Percentiles rank a stretch among this genome's conserved stretches.
These are phyloP conservation scores for Umbilicaria muhlenbergii DNA, from an alignment of 495 filamentous ascomycete species.

Conservation along the genomic window DNA sequence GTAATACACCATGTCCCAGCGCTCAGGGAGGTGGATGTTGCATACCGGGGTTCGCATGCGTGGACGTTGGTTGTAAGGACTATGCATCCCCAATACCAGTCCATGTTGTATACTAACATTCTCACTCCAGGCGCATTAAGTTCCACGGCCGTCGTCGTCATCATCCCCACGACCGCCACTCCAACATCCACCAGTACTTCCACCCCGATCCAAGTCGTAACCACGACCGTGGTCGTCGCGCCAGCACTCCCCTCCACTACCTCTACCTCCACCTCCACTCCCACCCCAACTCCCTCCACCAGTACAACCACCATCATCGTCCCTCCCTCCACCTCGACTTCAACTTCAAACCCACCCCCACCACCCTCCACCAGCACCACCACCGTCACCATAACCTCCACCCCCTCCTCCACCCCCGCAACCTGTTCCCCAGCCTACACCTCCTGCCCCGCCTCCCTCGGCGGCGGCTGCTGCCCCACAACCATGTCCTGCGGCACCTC, in stretches of 20 bases:
- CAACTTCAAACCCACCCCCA: constrained; percentile 12
- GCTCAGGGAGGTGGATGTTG: constrained; percentile 76
- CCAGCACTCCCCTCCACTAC: constrained; percentile 24
- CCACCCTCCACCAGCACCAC: constrained; percentile 19
- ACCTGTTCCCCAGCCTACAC: constrained; percentile 44
- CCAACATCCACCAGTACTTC: constrained; percentile 16
- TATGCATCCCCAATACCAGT: neutral
- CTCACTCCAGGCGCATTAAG: constrained; percentile 24
- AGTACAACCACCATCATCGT: constrained; percentile 12
- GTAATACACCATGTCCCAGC: constrained; percentile 51
- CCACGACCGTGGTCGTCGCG: neutral
- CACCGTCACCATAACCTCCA: constrained; percentile 5
- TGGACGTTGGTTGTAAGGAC: constrained; percentile 63
- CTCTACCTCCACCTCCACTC: constrained; percentile 17
- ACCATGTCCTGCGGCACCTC: constrained; percentile 18
- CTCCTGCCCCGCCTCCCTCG: constrained; percentile 32
- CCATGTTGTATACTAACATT: constrained; percentile 2
- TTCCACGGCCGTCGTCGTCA: constrained; percentile 30
- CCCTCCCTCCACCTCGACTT: constrained; percentile 9
- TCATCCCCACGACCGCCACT: constrained; percentile 20
- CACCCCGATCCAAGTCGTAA: constrained; percentile 18
- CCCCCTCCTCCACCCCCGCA: constrained; percentile 5
- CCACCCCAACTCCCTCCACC: constrained; percentile 5
- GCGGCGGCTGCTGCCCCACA: constrained; percentile 39
- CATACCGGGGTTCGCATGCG: constrained; percentile 63